Conservation (phyloP, 257 asterid species). For the Ligustrum vulgare region DNA sequence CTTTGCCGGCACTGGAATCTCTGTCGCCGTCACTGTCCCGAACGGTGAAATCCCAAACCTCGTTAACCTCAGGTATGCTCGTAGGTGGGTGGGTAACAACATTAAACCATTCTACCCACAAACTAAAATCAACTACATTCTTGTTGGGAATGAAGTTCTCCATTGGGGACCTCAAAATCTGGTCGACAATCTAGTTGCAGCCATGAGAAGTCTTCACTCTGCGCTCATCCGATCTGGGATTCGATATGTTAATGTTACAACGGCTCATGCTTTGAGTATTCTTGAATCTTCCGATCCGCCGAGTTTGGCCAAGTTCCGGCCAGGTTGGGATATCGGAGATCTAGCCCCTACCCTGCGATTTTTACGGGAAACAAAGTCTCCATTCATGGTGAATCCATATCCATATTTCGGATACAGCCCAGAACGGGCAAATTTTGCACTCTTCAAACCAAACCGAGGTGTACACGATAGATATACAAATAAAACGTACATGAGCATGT, state of each 20-base stretch:
- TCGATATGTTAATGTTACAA: slow-evolving; percentile 49
- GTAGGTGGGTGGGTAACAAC: slow-evolving; percentile 48
- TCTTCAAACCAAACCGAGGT: slow-evolving; percentile 43
- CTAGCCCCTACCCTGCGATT: slow-evolving; percentile 67
- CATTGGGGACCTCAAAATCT: slow-evolving; percentile 89
- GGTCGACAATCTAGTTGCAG: slow-evolving; percentile 64
- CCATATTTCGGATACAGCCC: slow-evolving; percentile 79
- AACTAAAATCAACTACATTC: slow-evolving; percentile 65
- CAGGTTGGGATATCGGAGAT: slow-evolving; percentile 74
- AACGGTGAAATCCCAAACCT: slow-evolving; percentile 76
- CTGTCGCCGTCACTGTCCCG: slow-evolving; percentile 77
- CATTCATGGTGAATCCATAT: slow-evolving; percentile 92
- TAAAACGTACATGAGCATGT: slow-evolving; percentile 67
- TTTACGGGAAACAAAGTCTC: slow-evolving; percentile 58
- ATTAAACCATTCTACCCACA: slow-evolving; percentile 65
- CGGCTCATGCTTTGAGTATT: slow-evolving; percentile 82
- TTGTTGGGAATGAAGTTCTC: slow-evolving; percentile 83
- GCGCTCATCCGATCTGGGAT: slow-evolving; percentile 50
- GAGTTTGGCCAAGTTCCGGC: slow-evolving; percentile 60
- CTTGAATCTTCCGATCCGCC: slow-evolving; percentile 69
- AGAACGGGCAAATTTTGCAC: slow-evolving; percentile 38
- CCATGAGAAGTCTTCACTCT: slow-evolving; percentile 58
- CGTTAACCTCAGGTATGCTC: slow-evolving; percentile 46
- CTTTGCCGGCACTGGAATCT: slow-evolving; percentile 69
- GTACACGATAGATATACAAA: slow-evolving; percentile 33